Conservation (phyloP, 192 early-diverging fungal genomes). For the Cetraspora pellucida region DNA sequence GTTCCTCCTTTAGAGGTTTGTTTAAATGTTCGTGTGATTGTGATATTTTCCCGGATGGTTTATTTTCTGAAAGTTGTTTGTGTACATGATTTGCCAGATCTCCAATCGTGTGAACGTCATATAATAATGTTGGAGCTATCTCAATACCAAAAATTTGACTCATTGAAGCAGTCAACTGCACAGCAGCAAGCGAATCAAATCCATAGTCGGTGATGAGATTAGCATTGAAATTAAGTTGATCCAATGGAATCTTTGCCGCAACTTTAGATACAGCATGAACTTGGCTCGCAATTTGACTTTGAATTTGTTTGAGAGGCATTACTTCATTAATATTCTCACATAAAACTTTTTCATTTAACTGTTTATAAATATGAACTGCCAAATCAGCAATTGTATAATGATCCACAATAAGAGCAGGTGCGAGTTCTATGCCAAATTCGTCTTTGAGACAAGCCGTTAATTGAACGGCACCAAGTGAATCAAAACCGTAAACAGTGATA, state of each 20-base stretch:
- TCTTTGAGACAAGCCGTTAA: constrained; percentile 22
- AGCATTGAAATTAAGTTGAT: neutral
- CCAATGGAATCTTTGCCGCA: neutral
- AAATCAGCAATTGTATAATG: constrained; percentile 2
- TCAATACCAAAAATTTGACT: constrained; percentile 11
- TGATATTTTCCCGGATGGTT: neutral
- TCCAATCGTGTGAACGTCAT: neutral
- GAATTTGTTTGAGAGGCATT: neutral
- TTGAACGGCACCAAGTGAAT: constrained; percentile 24
- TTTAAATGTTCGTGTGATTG: neutral
- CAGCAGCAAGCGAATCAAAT: constrained; percentile 26
- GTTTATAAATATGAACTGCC: neutral
- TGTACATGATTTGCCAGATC: neutral
- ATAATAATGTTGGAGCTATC: constrained; percentile 10
- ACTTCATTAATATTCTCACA: neutral
- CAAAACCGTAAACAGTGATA: constrained; percentile 22
- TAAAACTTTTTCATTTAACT: neutral
- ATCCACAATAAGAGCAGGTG: constrained; percentile 10
- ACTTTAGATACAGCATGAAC: neutral
- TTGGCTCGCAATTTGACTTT: neutral
- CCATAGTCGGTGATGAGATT: constrained; percentile 29
- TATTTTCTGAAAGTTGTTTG: neutral
- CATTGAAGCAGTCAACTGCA: constrained; percentile 29
- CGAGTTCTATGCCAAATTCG: constrained; percentile 21
- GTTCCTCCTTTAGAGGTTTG: constrained; percentile 1